Evolutionary conservation across 2,329 filamentous ascomycete species (phyloP).

Genomic region (Xylariales sp.): DNA sequence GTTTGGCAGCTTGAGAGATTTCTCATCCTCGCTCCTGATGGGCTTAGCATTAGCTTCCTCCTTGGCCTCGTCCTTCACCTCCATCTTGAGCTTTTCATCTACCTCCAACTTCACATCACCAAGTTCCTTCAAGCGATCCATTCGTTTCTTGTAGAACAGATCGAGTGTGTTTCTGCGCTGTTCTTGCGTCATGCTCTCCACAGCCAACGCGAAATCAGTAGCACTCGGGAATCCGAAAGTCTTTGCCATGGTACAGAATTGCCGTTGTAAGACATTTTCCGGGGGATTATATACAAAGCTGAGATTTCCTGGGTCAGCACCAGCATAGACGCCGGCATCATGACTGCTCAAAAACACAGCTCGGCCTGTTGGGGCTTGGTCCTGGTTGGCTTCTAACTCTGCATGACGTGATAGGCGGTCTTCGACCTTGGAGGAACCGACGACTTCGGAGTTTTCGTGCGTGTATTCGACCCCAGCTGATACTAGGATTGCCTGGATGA

Average conservation of each 20-base stretch:
- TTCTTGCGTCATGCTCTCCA: conserved; percentile 86
- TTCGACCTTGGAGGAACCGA: conserved; percentile 90
- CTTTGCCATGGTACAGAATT: conserved; percentile 87
- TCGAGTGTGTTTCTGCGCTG: conserved; percentile 75
- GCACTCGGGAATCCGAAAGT: conserved; percentile 71
- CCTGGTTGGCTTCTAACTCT: conserved; percentile 46
- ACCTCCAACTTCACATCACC: conserved; percentile 18
- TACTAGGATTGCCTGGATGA: conserved; percentile 82
- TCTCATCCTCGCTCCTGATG: too few species aligned
- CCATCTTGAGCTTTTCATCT: conserved; percentile 5
- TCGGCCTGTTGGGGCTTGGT: conserved; percentile 46
- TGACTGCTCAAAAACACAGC: conserved; percentile 55
- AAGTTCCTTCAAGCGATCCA: conserved; percentile 40
- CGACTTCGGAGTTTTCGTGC: conserved; percentile 92
- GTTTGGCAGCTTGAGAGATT: background rate
- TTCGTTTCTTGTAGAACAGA: conserved; percentile 68
- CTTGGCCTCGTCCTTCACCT: conserved; percentile 9
- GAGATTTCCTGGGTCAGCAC: conserved; percentile 18
- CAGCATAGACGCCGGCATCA: conserved; percentile 23
- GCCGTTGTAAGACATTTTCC: conserved; percentile 66
- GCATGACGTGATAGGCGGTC: conserved; percentile 75
- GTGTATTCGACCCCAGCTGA: conserved; percentile 90
- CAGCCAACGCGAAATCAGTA: conserved; percentile 81
- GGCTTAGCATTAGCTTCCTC: conserved; percentile 10
- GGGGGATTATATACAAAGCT: conserved; percentile 65